Conservation (phyloP, 163 green algal genomes). For the Volvox carteri region DNA sequence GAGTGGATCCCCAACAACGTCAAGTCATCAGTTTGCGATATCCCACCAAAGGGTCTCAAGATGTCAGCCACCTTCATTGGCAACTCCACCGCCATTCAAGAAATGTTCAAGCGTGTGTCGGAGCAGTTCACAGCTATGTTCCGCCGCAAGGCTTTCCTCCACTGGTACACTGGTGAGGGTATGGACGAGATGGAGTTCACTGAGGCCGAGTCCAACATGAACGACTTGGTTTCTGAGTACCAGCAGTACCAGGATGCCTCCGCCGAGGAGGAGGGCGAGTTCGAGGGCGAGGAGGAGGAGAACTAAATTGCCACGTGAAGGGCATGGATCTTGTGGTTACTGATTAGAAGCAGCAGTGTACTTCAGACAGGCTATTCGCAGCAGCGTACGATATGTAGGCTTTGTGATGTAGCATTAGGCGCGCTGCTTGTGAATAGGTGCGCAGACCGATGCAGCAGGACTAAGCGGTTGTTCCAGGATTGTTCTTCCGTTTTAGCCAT, state of each 20-base stretch:
- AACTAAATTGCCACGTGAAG: constrained; percentile 2
- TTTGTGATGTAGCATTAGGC: no score
- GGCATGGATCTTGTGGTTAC: not conserved
- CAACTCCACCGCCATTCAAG: constrained; percentile 95
- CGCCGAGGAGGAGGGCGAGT: constrained; percentile 90
- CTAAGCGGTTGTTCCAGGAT: no score
- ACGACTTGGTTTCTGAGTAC: constrained; percentile 97
- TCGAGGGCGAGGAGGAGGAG: constrained; percentile 80
- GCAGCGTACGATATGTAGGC: no score
- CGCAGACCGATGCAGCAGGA: not conserved
- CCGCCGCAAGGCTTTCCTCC: constrained; percentile 95
- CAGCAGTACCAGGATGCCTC: constrained; percentile 96
- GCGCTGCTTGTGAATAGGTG: not conserved
- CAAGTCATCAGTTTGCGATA: constrained; percentile 95
- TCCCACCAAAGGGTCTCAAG: constrained; percentile 93
- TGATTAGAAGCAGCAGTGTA: not conserved
- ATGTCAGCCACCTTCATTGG: constrained; percentile 96
- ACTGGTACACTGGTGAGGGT: constrained; percentile 98
- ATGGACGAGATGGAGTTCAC: constrained; percentile 99
- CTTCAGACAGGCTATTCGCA: not conserved
- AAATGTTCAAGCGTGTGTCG: constrained; percentile 98
- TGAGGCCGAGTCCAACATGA: constrained; percentile 98
- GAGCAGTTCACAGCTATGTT: constrained; percentile 99
- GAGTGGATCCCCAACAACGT: constrained; percentile 99
- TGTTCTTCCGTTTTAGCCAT: no score